Percentiles rank a stretch among this genome's conserved stretches.
phyloP scores from a whole-genome alignment of 2,329 filamentous ascomycete genomes.

The Shiraia sp. region DNA sequence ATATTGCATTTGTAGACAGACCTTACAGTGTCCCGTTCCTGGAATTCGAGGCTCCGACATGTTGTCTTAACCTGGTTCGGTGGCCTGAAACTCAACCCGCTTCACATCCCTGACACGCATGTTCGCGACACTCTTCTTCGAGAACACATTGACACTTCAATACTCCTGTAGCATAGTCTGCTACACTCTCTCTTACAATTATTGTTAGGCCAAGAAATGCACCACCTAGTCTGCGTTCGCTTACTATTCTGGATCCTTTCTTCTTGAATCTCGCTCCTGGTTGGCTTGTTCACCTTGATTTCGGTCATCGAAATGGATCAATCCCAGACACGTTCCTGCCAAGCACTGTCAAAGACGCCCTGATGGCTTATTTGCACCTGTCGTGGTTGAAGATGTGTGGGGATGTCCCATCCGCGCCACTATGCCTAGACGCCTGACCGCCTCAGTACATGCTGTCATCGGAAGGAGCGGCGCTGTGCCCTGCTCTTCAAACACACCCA shows the following conservation, averaged over 20 bases:
- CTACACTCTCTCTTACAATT: conserved; percentile 20
- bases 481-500: conserved; percentile 19
- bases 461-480: conserved; percentile 6
- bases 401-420: conserved; percentile 8
- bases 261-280: conserved; percentile 3
- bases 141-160: conserved; percentile 9
- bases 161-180: conserved; percentile 19
- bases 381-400: conserved; percentile 19
- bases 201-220: conserved; percentile 23
- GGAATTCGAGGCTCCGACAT: too few species aligned
- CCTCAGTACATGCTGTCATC: conserved; percentile 13
- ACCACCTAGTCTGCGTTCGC: conserved; percentile 5
- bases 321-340: conserved; percentile 4
- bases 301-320: conserved; percentile 5
- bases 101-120: conserved; percentile 19
- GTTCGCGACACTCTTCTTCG: conserved; percentile 1
- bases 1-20: too few species aligned
- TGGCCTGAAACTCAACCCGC: conserved; percentile 20
- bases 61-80: conserved; percentile 4
- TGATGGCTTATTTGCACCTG: conserved; percentile 7
- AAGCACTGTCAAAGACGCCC: conserved; percentile 6
- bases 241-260: neutral
- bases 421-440: conserved; percentile 11
- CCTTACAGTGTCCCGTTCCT: too few species aligned
- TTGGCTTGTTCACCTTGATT: conserved; percentile 9